Percentiles rank a stretch among this genome's conserved stretches.
These are phyloP conservation scores for Lipomyces orientalis DNA, from an alignment of 805 yeast species.

Conservation along the genomic window DNA sequence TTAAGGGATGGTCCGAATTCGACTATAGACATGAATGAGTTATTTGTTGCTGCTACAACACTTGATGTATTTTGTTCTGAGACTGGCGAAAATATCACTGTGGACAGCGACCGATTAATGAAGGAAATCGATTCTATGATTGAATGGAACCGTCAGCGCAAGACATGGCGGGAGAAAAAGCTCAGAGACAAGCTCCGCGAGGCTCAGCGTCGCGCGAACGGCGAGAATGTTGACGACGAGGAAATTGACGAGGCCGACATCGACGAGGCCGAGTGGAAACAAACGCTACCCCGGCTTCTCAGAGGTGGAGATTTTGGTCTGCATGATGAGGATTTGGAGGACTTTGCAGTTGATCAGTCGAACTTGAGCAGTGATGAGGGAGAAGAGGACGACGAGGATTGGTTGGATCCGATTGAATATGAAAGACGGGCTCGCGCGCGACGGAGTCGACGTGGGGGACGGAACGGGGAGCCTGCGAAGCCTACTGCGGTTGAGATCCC, in stretches of 20 bases:
- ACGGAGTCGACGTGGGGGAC: conserved; percentile 27
- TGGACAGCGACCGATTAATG: conserved; percentile 44
- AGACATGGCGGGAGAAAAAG: conserved; percentile 43
- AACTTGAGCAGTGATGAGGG: conserved; percentile 46
- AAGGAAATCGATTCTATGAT: conserved; percentile 52
- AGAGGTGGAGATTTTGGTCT: conserved; percentile 56
- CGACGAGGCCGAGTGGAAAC: conserved; percentile 51
- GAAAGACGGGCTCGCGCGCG: conserved; percentile 42
- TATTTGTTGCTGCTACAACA: conserved; percentile 26
- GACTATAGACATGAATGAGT: conserved; percentile 38
- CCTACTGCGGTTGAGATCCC: conserved; percentile 32
- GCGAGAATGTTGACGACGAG: conserved; percentile 39
- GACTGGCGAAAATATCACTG: conserved; percentile 33
- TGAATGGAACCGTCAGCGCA: conserved; percentile 47
- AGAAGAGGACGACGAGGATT: conserved; percentile 43
- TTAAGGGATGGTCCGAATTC: conserved; percentile 58
- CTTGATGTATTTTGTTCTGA: conserved; percentile 15
- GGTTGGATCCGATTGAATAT: conserved; percentile 42
- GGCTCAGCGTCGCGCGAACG: conserved; percentile 31
- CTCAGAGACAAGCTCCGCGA: conserved; percentile 33
- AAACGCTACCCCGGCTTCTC: conserved; percentile 52
- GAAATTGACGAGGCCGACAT: conserved; percentile 40
- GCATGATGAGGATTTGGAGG: conserved; percentile 56
- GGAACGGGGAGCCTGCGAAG: conserved; percentile 35
- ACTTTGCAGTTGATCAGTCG: conserved; percentile 45